phyloP scores from a whole-genome alignment of 2,329 filamentous ascomycete species.

The Sordariomycetes sp. region DNA sequence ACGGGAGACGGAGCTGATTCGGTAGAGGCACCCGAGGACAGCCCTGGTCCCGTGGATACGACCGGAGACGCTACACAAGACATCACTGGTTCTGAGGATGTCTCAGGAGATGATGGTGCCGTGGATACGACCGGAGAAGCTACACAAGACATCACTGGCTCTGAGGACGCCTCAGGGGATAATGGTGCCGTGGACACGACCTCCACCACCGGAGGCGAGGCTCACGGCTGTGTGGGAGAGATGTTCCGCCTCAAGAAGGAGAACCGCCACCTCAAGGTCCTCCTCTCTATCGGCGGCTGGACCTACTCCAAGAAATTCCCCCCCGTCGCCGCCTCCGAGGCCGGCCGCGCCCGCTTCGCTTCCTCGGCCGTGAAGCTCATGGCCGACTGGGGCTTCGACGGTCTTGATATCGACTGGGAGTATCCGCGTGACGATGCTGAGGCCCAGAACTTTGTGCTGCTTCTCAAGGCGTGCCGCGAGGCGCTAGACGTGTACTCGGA shows the following conservation, averaged over 20 bases:
- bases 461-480: constrained; percentile 29
- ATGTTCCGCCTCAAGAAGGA: constrained; percentile 65
- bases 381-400: constrained; percentile 53
- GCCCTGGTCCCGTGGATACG: too few relatives aligned
- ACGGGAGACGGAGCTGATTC: too few relatives aligned
- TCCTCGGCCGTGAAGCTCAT: constrained; percentile 57
- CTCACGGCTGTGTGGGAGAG: constrained; percentile 70
- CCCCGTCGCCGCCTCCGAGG: constrained; percentile 47
- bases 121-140: too few relatives aligned
- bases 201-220: constrained; percentile 25
- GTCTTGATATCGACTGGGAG: constrained; percentile 48
- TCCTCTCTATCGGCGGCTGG: constrained; percentile 79
- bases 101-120: too few relatives aligned
- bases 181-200: too few relatives aligned
- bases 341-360: constrained; percentile 56
- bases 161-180: too few relatives aligned
- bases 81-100: too few relatives aligned
- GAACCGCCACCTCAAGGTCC: constrained; percentile 64
- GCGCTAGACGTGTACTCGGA: constrained; percentile 31
- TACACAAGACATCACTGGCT: too few relatives aligned
- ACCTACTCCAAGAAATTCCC: constrained; percentile 64
- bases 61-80: too few relatives aligned
- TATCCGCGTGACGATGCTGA: constrained; percentile 30
- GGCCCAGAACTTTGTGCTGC: constrained; percentile 26
- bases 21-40: too few relatives aligned